These are phyloP conservation scores for Ogataea zsoltii DNA, from an alignment of 805 yeast genomes.

Conservation along the genomic window DNA sequence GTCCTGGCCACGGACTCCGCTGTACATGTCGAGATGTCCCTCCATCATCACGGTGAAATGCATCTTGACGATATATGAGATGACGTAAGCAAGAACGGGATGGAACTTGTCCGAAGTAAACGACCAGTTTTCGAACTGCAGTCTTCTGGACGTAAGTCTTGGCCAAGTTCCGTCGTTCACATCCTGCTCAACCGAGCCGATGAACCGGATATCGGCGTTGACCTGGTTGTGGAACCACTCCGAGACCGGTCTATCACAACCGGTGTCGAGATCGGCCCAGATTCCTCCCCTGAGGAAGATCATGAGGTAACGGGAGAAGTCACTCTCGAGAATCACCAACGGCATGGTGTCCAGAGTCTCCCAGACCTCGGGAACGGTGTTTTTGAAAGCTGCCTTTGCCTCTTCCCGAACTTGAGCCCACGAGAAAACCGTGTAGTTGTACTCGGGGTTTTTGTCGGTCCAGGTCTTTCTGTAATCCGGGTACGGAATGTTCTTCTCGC, in stretches of 20 bases:
- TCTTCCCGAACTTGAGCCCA: conserved; percentile 53
- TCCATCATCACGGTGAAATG: conserved; percentile 55
- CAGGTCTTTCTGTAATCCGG: conserved; percentile 55
- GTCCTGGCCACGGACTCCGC: conserved; percentile 33
- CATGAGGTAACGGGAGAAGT: conserved; percentile 82
- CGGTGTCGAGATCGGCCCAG: conserved; percentile 84
- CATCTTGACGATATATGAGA: conserved; percentile 70
- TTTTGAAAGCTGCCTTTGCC: conserved; percentile 51
- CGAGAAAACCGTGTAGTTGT: conserved; percentile 66
- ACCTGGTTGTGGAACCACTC: conserved; percentile 52
- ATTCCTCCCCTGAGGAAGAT: conserved; percentile 86
- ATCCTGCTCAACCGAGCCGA: conserved; percentile 89
- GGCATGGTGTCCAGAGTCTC: conserved; percentile 77
- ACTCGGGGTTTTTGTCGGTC: conserved; percentile 56
- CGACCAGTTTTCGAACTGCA: conserved; percentile 95
- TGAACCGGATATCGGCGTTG: conserved; percentile 57
- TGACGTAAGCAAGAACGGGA: conserved; percentile 75
- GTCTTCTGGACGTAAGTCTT: conserved; percentile 80
- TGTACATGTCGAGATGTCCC: conserved; percentile 39
- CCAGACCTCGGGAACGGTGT: conserved; percentile 68
- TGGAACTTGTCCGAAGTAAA: conserved; percentile 84
- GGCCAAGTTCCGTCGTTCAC: conserved; percentile 90
- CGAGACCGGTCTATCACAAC: conserved; percentile 61
- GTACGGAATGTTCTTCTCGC: conserved; percentile 46
- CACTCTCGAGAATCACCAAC: conserved; percentile 75